Conservation (phyloP, 1,284 basidiomycete genomes). For the Tranzscheliella williamsii region DNA sequence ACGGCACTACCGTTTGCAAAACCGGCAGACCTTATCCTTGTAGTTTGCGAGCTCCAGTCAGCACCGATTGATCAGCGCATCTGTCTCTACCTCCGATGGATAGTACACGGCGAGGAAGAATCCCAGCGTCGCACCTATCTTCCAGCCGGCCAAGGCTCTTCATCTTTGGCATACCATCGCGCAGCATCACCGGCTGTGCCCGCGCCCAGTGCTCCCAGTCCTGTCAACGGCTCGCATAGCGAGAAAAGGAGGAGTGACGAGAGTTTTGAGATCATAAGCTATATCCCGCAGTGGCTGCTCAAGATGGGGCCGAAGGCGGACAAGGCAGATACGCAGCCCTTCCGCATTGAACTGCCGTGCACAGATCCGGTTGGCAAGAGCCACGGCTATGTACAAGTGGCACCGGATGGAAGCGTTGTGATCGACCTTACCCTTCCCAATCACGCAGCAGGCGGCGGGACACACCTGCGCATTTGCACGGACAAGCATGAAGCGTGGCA, state of each 20-base stretch:
- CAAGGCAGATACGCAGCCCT: conserved; percentile 7
- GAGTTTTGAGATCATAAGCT: conserved; percentile 23
- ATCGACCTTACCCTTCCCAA: conserved; percentile 12
- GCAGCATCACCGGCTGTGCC: neutral
- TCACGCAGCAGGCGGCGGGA: neutral
- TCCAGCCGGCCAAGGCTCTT: neutral
- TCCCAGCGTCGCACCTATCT: neutral
- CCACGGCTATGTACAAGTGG: conserved; percentile 11
- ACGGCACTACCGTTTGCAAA: conserved; percentile 3
- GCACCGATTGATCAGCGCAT: conserved; percentile 29
- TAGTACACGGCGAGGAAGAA: conserved; percentile 29
- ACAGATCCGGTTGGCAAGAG: neutral
- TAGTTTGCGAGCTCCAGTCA: conserved; percentile 33
- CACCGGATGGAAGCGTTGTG: conserved; percentile 8
- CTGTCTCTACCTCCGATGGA: conserved; percentile 35
- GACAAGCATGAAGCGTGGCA: conserved; percentile 11
- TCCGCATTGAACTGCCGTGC: conserved; percentile 14
- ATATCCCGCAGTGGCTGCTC: conserved; percentile 21
- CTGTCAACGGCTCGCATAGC: neutral
- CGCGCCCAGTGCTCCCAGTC: neutral
- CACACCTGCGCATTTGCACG: conserved; percentile 7
- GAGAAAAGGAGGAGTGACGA: neutral
- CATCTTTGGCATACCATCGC: neutral
- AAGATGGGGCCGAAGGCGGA: conserved; percentile 2
- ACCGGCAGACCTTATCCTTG: conserved; percentile 27